Base-by-base conservation (phyloP, 371 early-diverging fungal species). In the Dinochytrium kinnereticum region DNA sequence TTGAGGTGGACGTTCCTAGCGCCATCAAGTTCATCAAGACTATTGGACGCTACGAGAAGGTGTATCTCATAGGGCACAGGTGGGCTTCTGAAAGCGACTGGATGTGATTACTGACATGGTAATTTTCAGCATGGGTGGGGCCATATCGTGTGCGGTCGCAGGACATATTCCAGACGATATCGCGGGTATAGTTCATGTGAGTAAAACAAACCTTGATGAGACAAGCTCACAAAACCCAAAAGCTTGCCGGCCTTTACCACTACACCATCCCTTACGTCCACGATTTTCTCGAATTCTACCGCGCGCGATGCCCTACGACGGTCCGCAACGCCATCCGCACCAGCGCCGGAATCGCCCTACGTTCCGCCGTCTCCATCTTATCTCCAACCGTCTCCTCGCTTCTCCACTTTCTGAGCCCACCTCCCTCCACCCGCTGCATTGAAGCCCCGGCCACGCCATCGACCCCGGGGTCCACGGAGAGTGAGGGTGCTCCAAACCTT, bases 1-100 rank as follows among this genome's bases (percentile, higher is more conserved):
- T 83, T 34, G 83, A 83, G 64, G 65, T 79, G 26, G 83, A 83
- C 69, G 79, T 83, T n/a, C 83, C 83, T 0, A 75, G 77, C 71
- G 81, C 79, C 15, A 79, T 83, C 40, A 37, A 55, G 1, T 57
- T 69, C 28, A 79, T 83, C 59, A 80, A 82, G 51, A 15, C 21
- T 39, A 36, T 77, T 17, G 77, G 78, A 17, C 31, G 34, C 17
- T 75, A 78, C 57, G 57, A 74, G 26, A 78, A 80, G 69, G 79
- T 83, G 13, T 83, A 80, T 53, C 70, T 83, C 5, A 78, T 83
- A 38, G 83, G 83, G 0, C 80, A 83, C 66, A 72, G 69, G 69
- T 68, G 13, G n/a, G 44, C 19, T 44, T 44, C 7, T n/a, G n/a
- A n/a, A n/a, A n/a, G n/a, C n/a, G n/a, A n/a, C n/a, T n/a, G n/a